These are phyloP conservation scores for Mitragyna speciosa DNA, from an alignment of 257 asterid genomes.

Conservation along the genomic window DNA sequence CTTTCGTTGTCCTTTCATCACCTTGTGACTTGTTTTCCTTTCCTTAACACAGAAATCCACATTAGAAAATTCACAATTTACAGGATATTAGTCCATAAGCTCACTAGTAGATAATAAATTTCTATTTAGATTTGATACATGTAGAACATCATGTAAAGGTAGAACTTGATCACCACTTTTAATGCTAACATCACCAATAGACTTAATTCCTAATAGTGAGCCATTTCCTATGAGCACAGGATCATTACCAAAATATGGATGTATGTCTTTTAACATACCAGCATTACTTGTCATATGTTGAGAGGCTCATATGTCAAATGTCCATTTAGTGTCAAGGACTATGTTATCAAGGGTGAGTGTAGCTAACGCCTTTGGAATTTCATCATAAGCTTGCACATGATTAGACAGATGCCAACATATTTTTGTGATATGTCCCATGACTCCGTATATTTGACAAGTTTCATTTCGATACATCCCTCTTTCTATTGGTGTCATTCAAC, in stretches of 20 bases:
- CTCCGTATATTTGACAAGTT: not conserved
- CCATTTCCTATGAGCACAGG: not conserved
- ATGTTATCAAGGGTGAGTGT: not conserved
- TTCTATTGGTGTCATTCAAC: not conserved
- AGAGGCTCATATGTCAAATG: not conserved
- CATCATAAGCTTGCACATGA: not conserved
- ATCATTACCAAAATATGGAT: too few relatives aligned
- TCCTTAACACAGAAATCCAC: not conserved
- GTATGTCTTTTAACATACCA: not conserved
- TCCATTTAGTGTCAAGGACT: not conserved
- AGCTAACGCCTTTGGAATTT: not conserved
- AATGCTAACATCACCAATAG: not conserved
- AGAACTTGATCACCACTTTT: too few relatives aligned
- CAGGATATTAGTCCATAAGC: not conserved
- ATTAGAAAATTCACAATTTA: not conserved
- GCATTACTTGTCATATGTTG: not conserved
- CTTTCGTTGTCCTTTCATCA: not conserved
- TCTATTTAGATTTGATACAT: not conserved
- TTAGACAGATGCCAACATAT: not conserved
- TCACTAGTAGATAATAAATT: not conserved
- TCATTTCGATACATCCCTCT: not conserved
- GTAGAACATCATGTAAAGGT: not conserved
- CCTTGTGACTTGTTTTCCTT: not conserved
- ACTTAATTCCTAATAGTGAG: not conserved
- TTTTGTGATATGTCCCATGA: not conserved